Conservation (phyloP, 2,329 filamentous ascomycete genomes). For the Parascedosporium putredinis region DNA sequence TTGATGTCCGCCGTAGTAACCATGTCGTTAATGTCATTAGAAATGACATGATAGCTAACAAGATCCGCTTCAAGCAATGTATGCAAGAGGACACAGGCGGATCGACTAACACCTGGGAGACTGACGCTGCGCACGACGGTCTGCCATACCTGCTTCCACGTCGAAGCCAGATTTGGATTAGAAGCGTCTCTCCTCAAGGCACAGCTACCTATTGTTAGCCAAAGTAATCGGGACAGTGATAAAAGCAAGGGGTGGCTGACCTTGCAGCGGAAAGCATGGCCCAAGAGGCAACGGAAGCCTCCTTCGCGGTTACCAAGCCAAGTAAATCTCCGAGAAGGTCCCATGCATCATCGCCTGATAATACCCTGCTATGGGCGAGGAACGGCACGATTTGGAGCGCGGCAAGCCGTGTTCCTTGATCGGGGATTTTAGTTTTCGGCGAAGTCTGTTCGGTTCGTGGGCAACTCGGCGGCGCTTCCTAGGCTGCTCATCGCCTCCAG, state of each 20-base stretch:
- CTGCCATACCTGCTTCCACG: conserved; percentile 71
- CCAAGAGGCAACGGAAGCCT: conserved; percentile 60
- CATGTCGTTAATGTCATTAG: conserved; percentile 61
- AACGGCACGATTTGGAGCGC: conserved; percentile 50
- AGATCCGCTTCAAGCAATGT: conserved; percentile 55
- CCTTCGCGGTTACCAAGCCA: conserved; percentile 57
- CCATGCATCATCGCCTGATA: conserved; percentile 40
- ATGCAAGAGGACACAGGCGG: conserved; percentile 64
- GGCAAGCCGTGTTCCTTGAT: conserved; percentile 34
- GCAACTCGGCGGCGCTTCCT: conserved; percentile 40
- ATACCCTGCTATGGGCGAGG: conserved; percentile 34
- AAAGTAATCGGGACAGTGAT: neutral
- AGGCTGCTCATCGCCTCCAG: conserved; percentile 32
- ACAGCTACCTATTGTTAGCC: conserved; percentile 22
- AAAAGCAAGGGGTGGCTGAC: conserved; percentile 30
- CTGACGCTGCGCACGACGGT: conserved; percentile 60
- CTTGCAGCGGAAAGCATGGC: conserved; percentile 72
- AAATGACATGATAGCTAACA: conserved; percentile 56
- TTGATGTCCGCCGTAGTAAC: conserved; percentile 69
- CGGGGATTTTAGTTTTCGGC: conserved; percentile 35
- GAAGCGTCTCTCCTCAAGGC: conserved; percentile 12
- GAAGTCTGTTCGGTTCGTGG: conserved; percentile 33
- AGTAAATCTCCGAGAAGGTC: conserved; percentile 49
- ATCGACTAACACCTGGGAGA: conserved; percentile 60
- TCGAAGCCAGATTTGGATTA: conserved; percentile 10